Base-by-base conservation (phyloP, 108 stramenopile genomes). In the Seminavis robusta region DNA sequence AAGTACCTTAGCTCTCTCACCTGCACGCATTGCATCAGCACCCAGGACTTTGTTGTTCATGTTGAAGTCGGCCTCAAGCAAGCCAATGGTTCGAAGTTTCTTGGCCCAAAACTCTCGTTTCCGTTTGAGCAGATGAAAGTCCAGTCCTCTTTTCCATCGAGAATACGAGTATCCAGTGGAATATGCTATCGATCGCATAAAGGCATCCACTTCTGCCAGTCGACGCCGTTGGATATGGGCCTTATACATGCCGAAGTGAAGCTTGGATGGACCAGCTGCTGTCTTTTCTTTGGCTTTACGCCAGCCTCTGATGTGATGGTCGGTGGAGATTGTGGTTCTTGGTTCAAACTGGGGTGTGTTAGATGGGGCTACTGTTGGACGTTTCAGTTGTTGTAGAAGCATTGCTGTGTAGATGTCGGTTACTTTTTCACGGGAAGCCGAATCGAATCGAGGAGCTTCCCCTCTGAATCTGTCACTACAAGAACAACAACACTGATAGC, bases 41-140 rank as follows among this genome's bases (percentile, higher is more conserved):
- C 63, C 63, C 11, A 64, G 6, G 5, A 4, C 4, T 23, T 64
- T 64, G 43, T 64, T 64, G 6, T 21, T 3, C 13, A 55, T 23
- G 42, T 64, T 64, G 45, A 42, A 64, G 10, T 52, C 19, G 6
- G 63, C 63, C n/a, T 64, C 55, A 21, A 44, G 45, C 1, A 64
- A 54, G 4, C 41, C 50, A 20, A 64, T 55, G 26, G 53, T 55
- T 2, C 63, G 52, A 4, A 64, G 42, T 28, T 61, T 50, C 11
- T 30, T 4, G 34, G 39, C 50, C 3, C 6, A 4, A 23, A 13
- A 16, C 15, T 10, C 23, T 28, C 4, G 33, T n/a, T 52, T 61
- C 24, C 28, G 51, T 37, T 59, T 29, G 25, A 47, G 34, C 21
- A 54, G 21, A 32, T 26, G 20, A 4, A 54, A 11, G 19, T 54